Evolutionary conservation across 2,329 filamentous ascomycete species (phyloP), one percentile per base, ranked within the genome.

Genomic region (Trichoderma sp.): DNA sequence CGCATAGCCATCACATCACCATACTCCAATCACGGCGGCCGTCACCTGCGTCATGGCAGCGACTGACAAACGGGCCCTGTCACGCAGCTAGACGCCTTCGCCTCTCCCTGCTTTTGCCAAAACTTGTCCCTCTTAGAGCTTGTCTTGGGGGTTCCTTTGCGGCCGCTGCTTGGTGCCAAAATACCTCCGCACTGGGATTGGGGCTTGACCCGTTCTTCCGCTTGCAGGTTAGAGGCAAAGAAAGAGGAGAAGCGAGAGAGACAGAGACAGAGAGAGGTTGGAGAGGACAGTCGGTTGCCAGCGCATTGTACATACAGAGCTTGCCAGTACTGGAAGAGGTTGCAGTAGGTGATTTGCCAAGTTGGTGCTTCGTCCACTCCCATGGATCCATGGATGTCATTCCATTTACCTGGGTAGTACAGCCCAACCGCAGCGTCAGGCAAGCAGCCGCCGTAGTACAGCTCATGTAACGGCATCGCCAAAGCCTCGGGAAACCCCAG

Each of bases 1-100:
- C 28, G 66, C 66, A 70, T 70, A 36, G 66, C 60, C 66, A 70
- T 70, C 66, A 70, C 66, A 70, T 70, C 66, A 70, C 66, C 66
- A 61, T 62, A 61, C 39, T 61, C 56, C 66, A 51, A 61, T 70
- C 66, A 28, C 30, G 28, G n/a, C 24, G 28, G 64, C 51, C 18
- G 53, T 57, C 53, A 30, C 15, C 51, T 56, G 15, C n/a, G 32
- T 58, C 28, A 26, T 53, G 47, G 47, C 43, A 51, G 43, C 43
- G 47, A 53, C n/a, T 53, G 47, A 24, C 47, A 53, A 53, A 53
- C 47, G 47, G 47, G 47, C 47, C 47, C 47, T 53, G 47, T 53
- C 47, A 53, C 47, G 21, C 47, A 53, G 47, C 47, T 53, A 24
- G 21, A 53, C 47, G 47, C 47, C 47, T 36, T 28, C 34, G 28